Evolutionary conservation across 2,329 filamentous ascomycete genomes (phyloP).

Genomic region (Pseudohalonectria lignicola): DNA sequence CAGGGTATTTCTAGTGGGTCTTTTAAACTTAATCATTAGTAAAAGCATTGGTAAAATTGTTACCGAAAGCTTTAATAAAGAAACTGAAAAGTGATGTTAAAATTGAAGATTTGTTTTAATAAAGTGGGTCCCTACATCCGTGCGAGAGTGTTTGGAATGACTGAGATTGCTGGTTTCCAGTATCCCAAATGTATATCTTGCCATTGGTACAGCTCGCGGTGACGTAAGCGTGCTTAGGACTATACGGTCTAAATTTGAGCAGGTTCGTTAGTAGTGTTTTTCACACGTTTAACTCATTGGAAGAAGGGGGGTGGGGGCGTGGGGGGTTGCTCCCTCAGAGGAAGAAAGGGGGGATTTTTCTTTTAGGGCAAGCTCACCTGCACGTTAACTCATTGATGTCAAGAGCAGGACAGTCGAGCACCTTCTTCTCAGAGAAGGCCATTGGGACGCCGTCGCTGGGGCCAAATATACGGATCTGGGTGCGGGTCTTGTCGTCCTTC

Average conservation of each 20-base stretch:
- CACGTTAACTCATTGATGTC: constrained; percentile 55
- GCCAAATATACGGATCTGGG: constrained; percentile 46
- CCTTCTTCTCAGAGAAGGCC: constrained; percentile 35
- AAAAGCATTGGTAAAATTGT: too few relatives aligned
- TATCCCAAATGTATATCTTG: constrained; percentile 53
- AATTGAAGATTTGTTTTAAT: too few relatives aligned
- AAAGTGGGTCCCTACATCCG: constrained; percentile 32
- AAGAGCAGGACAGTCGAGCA: constrained; percentile 45
- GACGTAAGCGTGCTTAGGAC: constrained; percentile 36
- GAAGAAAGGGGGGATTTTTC: too few relatives aligned
- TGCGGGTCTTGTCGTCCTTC: constrained; percentile 32
- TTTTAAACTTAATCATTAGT: constrained; percentile 8
- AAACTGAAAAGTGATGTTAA: too few relatives aligned
- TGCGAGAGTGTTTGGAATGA: constrained; percentile 46
- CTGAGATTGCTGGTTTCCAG: constrained; percentile 34
- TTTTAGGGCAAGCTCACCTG: constrained; percentile 25
- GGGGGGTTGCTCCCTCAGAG: too few relatives aligned
- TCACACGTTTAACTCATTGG: too few relatives aligned
- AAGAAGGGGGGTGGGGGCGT: too few relatives aligned
- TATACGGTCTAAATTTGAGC: constrained; percentile 32
- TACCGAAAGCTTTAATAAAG: neutral
- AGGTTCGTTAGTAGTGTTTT: too few relatives aligned
- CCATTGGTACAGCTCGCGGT: constrained; percentile 53
- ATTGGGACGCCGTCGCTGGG: constrained; percentile 1
- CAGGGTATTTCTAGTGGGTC: constrained; percentile 20